Base-by-base conservation (phyloP, 2,329 filamentous ascomycete species). In the Fusarium falciforme region DNA sequence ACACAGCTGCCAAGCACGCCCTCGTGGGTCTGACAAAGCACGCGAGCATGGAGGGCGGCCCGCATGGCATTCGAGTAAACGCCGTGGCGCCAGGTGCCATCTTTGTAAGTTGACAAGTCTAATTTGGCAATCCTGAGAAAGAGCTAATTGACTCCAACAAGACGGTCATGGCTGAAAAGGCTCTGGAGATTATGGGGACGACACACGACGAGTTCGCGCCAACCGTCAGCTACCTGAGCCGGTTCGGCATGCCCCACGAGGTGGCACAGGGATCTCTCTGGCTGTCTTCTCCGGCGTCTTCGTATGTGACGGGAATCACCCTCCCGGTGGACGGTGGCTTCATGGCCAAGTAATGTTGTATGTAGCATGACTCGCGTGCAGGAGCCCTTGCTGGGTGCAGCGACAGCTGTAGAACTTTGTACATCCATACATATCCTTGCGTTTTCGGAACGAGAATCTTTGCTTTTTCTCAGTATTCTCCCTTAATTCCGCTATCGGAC, bases 21-120 rank as follows among this genome's bases (percentile, higher is more conserved):
- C 74, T 84, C 9, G 78, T 84, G n/a, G 82, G 83, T 4, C 75
- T 84, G 36, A 83, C 82, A 8, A 79, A 81, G 54, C 82, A 82
- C 14, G 82, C 82, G 2, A 81, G 82, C 14, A 81, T 84, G 67
- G 82, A 83, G 59, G 83, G 83, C 62, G 81, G 82, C 1, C 76
- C 78, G 1, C 70, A 75, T 20, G 55, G 61, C 2, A 64, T 77
- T 22, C 75, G 75, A 29, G 75, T 76, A 10, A 77, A 77, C 47
- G 71, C 75, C 14, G 67, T 74, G 20, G 72, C 72, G 22, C 72
- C 72, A 5, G 72, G 72, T 2, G 72, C 70, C 25, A 74, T 74
- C 59, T 70, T 68, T 54, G 72, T 74, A 38, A 74, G 71, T 74
- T 61, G 17, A 57, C 9, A 20, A 22, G 20, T 10, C 6, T 6